Evolutionary conservation across 1,139 yeast species (phyloP), one percentile per base, ranked within the genome.

Genomic region (Hansenula sp.): DNA sequence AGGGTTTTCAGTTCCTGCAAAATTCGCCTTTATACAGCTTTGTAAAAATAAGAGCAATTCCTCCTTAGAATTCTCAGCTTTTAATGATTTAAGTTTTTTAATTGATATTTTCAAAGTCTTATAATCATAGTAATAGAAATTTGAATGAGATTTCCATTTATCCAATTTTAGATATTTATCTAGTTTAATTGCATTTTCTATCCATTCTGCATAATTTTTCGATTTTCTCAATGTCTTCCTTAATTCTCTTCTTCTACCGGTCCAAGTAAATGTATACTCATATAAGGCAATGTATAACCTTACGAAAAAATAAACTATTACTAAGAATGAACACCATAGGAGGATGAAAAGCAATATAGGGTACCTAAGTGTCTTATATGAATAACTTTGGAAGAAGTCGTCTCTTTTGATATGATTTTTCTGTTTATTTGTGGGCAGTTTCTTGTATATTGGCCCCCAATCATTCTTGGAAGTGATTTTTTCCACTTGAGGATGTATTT

Each of bases 1-100:
- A 36, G 85, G 77, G 55, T 84, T 84, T 59, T 85, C 93, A 8
- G 82, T 81, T 0, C 94, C 93, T 7, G 90, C 91, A 65, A 84
- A 86, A 58, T 86, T 86, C 46, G 79, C 71, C 57, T 83, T 83
- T 32, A 85, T 64, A 55, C 93, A 84, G 5, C 81, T 81, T 54
- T 83, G 89, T 27, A 86, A 64, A 13, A 81, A 65, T 9, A 76
- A 63, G 66, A 79, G 68, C 33, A 84, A 59, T 35, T 79, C 83
- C 16, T 72, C 73, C 27, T 68, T 69, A 13, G 64, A 57, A 7
- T 66, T 57, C 3, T 38, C 33, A 10, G 33, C 11, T 25, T 33
- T 61, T 36, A 74, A 60, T 5, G 53, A 54, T 34, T 63, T 55
- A 45, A 86, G 61, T 47, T 74, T 70, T n/a, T 61, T 48, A 6